These are phyloP conservation scores for Camellia lanceoleosa DNA, from an alignment of 148 eudicot genomes.

Conservation along the genomic window DNA sequence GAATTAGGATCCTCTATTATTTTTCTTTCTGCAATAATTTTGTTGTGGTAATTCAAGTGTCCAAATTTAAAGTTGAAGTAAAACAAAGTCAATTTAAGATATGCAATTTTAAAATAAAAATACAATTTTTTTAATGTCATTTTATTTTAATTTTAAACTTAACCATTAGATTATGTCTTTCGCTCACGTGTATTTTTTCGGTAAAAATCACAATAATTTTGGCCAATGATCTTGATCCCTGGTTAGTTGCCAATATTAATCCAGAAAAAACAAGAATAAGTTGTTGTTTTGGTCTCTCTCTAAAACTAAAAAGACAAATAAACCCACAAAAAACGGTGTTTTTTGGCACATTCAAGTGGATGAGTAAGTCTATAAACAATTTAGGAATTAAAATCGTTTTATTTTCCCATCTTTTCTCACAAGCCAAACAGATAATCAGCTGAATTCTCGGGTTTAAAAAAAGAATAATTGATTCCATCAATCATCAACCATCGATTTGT, in stretches of 20 bases:
- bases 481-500: not conserved
- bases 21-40: no score
- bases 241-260: not conserved
- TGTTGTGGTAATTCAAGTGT: no score
- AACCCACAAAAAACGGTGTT: not conserved
- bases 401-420: not conserved
- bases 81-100: no score
- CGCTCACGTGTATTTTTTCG: no score
- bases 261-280: not conserved
- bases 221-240: not conserved
- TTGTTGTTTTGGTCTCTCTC: not conserved
- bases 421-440: not conserved
- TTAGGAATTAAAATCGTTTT: not conserved
- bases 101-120: no score
- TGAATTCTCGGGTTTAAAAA: not conserved
- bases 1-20: no score
- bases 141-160: no score
- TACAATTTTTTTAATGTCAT: no score
- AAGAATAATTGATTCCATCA: not conserved
- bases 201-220: no score
- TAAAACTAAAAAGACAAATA: not conserved
- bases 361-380: not conserved
- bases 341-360: not conserved
- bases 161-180: no score
- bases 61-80: no score